phyloP scores from a whole-genome alignment of 768 basidiomycete species.

The Kwoniella bestiolae region DNA sequence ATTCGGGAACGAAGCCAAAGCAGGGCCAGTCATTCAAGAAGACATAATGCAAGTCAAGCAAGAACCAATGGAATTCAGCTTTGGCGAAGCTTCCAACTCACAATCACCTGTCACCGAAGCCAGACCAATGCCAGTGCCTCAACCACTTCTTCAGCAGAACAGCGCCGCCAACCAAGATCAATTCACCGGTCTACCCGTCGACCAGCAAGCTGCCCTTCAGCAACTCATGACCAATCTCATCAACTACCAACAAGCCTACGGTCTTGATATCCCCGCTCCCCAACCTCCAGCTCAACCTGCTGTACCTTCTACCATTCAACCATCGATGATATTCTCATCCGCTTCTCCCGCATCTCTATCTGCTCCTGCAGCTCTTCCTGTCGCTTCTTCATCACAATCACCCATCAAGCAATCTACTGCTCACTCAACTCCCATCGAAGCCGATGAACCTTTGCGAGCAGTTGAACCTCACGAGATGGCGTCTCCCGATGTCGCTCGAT shows the following conservation, averaged over 20 bases:
- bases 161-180: not conserved
- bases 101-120: slow-evolving; percentile 19
- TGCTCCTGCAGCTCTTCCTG: slow-evolving; percentile 1
- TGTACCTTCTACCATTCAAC: slow-evolving; percentile 29
- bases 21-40: not conserved
- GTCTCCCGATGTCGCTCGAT: slow-evolving; percentile 16
- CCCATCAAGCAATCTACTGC: slow-evolving; percentile 1
- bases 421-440: slow-evolving; percentile 19
- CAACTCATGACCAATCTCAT: slow-evolving; percentile 44
- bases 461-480: slow-evolving; percentile 33
- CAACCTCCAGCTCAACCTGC: not conserved
- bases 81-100: slow-evolving; percentile 20
- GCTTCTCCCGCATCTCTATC: not conserved
- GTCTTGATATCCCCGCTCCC: slow-evolving; percentile 21
- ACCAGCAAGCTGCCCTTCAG: slow-evolving; percentile 46
- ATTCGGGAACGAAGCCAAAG: slow-evolving; percentile 21
- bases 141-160: slow-evolving; percentile 11
- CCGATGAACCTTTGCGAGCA: slow-evolving; percentile 32
- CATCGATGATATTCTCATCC: slow-evolving; percentile 34
- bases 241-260: slow-evolving; percentile 38
- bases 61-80: slow-evolving; percentile 44
- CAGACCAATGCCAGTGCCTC: slow-evolving; percentile 16
- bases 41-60: slow-evolving; percentile 36
- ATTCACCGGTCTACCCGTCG: slow-evolving; percentile 36
- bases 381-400: slow-evolving; percentile 5